Evolutionary conservation across 164 flowering plant genomes (phyloP).

Genomic region (Protea cynaroides): DNA sequence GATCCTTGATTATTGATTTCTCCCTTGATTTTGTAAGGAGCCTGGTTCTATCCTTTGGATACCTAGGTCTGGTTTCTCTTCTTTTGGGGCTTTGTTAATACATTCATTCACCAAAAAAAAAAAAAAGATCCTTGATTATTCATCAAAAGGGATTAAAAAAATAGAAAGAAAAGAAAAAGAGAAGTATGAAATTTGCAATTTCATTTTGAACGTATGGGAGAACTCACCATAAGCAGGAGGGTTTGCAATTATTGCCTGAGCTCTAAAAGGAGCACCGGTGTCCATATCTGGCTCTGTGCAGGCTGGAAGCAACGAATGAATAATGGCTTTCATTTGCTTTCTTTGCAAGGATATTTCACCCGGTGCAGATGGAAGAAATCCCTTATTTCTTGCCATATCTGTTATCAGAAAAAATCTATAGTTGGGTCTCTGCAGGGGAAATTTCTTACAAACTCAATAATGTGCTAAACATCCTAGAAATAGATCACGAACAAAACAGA

Average conservation of each 20-base stretch:
- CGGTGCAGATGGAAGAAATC: slow-evolving; percentile 83
- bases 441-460: background rate
- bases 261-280: slow-evolving; percentile 67
- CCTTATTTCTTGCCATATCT: slow-evolving; percentile 98
- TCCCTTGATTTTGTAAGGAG: too few relatives aligned
- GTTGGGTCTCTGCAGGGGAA: background rate
- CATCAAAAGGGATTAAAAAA: too few relatives aligned
- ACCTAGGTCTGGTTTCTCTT: too few relatives aligned
- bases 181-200: background rate
- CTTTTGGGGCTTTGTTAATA: too few relatives aligned
- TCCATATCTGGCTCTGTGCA: slow-evolving; percentile 86
- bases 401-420: slow-evolving; percentile 9
- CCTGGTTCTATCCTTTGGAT: too few relatives aligned
- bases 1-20: too few relatives aligned
- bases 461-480: background rate
- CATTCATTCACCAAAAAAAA: too few relatives aligned
- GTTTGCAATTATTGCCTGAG: slow-evolving; percentile 94
- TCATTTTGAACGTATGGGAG: background rate
- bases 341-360: slow-evolving; percentile 81
- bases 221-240: slow-evolving; percentile 96
- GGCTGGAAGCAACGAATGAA: slow-evolving; percentile 89
- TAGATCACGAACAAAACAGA: background rate
- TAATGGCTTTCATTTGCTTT: slow-evolving; percentile 80
- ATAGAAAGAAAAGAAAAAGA: background rate
- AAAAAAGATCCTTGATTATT: too few relatives aligned